phyloP scores from a whole-genome alignment of 306 rosid species.

The barrel medic (Medicago truncatula) region DNA sequence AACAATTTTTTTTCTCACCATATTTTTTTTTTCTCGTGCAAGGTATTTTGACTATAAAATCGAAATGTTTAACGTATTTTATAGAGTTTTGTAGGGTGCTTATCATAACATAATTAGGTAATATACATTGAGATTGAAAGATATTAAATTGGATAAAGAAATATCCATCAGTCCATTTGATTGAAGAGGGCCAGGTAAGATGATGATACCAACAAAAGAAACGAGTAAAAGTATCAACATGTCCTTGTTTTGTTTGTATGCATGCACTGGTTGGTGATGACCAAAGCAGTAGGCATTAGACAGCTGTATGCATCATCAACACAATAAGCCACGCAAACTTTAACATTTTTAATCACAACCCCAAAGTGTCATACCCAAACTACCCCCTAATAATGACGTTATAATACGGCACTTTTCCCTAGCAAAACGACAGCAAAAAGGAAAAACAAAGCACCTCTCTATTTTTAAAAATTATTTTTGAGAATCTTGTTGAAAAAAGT shows the following conservation, averaged over 20 bases:
- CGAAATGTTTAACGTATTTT: too few species aligned
- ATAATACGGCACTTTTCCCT: neutral
- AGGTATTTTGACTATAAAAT: too few species aligned
- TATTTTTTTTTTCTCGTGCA: too few species aligned
- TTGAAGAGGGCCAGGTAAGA: neutral
- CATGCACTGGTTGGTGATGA: neutral
- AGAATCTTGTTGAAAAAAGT: neutral
- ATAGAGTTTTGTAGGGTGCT: too few species aligned
- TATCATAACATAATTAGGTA: too few species aligned
- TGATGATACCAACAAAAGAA: neutral
- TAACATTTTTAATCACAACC: neutral
- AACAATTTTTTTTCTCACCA: too few species aligned
- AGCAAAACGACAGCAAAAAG: neutral
- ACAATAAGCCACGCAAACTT: neutral
- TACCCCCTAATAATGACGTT: constrained; percentile 10
- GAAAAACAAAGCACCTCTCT: neutral
- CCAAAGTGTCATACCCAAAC: neutral
- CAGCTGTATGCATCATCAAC: constrained; percentile 1
- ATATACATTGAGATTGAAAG: too few species aligned
- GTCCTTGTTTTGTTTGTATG: neutral
- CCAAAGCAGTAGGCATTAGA: neutral
- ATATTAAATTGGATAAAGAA: too few species aligned
- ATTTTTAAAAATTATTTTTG: neutral
- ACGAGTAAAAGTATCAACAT: neutral
- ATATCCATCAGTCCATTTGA: neutral